A percentile compares a stretch with the other conserved stretches of the same genome.
phyloP scores from a whole-genome alignment of 129 eudicot genomes.

The Daucus carota region DH1_v3.0 NC_030384.2:28646501-28647000 shows the following conservation, averaged over 20 bases:
- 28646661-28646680: not conserved
- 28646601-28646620: slow-evolving; percentile 80
- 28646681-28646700: not conserved
- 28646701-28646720: not conserved
- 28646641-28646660: slow-evolving; percentile 48
- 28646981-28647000: not conserved
- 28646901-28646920: slow-evolving; percentile 93
- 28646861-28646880: slow-evolving; percentile 86
- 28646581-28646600: slow-evolving; percentile 57
- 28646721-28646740: not conserved
- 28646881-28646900: slow-evolving; percentile 80
- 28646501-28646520: not conserved
- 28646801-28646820: slow-evolving; percentile 50
- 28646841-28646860: slow-evolving; percentile 81
- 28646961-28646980: not conserved
- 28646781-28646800: slow-evolving; percentile 90
- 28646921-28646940: slow-evolving; percentile 95
- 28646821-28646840: slow-evolving; percentile 66
- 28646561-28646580: slow-evolving; percentile 81
- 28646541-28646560: slow-evolving; percentile 81
- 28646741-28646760: not conserved
- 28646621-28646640: slow-evolving; percentile 89
- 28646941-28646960: slow-evolving; percentile 36
- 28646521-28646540: slow-evolving; percentile 33
- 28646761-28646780: slow-evolving; percentile 89